Base-by-base conservation (phyloP, 805 yeast genomes). In the Candida insectorum region DNA sequence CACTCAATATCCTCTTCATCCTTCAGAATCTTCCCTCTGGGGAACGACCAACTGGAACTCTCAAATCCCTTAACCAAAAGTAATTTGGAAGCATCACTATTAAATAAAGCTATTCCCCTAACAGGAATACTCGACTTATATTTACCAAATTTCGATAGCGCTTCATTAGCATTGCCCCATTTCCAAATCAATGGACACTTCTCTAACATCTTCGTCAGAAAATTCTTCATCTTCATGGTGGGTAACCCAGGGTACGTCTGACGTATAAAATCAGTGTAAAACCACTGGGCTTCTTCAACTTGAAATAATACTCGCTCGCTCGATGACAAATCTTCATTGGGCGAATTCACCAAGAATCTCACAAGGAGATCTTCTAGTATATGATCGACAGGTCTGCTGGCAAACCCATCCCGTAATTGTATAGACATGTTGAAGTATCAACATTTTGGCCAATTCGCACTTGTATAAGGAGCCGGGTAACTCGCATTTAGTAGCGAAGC, bases 241-340 rank as follows among this genome's bases (percentile, higher is more conserved):
- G 97, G 97, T 38, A 91, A 67, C 20, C 69, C 57, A 3, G 93
- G 89, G 54, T 87, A 83, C 48, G 81, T 61, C 22, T 73, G 74
- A 22, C 89, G 73, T 9, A 82, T 70, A 49, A 82, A 89, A 59
- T 93, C 99, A 31, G 83, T 74, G 59, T 89, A 93, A 54, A 85
- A 93, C 98, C 98, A 93, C 47, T 88, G 96, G 2, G 98, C 98
- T 58, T 93, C 97, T 65, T 93, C 99, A 26, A 93, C 81, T 55
- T 89, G 95, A 63, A 93, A 93, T 51, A 88, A 76, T 16, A 89
- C 83, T 52, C 98, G 71, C 40, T 63, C 91, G 18, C 80, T 73
- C 11, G 89, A 74, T 21, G 93, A 77, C 33, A 91, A 63, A 56
- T 93, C 98, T 51, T 91, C 97, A 4, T 78, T 76, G 7, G 98